Evolutionary conservation across 371 early-diverging fungal species (phyloP).

Genomic region (Mortierella sp.): DNA sequence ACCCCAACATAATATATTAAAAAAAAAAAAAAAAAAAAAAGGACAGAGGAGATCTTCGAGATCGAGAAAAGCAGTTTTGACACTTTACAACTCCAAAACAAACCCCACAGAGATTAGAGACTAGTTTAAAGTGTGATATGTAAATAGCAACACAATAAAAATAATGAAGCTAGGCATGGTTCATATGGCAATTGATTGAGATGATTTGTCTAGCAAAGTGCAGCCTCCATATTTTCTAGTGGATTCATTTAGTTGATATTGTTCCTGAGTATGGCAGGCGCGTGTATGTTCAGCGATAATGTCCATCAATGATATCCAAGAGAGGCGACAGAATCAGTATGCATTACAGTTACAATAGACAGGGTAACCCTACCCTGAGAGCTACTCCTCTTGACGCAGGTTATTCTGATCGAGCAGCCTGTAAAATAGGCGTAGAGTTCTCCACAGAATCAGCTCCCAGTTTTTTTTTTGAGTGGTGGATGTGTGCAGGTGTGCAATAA

Average conservation of each 20-base stretch:
- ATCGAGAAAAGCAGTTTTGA: background rate
- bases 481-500: background rate
- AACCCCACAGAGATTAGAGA: background rate
- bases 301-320: background rate
- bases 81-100: slow-evolving; percentile 8
- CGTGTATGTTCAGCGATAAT: background rate
- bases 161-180: background rate
- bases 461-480: background rate
- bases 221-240: too few relatives aligned
- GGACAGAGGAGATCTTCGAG: background rate
- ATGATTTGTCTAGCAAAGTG: slow-evolving; percentile 2
- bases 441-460: background rate
- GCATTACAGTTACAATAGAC: background rate
- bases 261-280: background rate
- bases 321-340: background rate
- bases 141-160: background rate
- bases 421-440: slow-evolving; percentile 6
- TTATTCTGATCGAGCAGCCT: background rate
- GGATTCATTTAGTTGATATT: background rate
- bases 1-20: background rate
- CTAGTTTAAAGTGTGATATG: background rate
- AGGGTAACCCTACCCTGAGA: background rate
- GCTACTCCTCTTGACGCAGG: background rate
- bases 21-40: background rate
- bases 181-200: slow-evolving; percentile 1